Base-by-base conservation (phyloP, 2,329 filamentous ascomycete genomes). In the Diplocarpon rosae region DNA sequence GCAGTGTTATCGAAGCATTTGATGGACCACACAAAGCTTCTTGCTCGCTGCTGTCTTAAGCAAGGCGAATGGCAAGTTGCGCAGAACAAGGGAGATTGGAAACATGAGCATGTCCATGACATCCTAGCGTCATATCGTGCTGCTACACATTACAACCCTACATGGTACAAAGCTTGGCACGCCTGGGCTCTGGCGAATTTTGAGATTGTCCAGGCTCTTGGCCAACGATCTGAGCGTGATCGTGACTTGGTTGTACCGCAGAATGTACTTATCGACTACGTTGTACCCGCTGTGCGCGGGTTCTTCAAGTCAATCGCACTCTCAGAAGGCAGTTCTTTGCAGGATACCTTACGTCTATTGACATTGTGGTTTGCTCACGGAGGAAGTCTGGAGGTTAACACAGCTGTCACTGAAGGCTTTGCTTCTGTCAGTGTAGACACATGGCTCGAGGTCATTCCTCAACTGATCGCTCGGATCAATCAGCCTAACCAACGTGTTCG, bases 161-260 rank as follows among this genome's bases (percentile, higher is more conserved):
- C 83, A 49, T 98, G 90, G 78, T 98, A 98, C 69, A 99, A 98
- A 66, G 92, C 93, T 7, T 99, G 92, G 92, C 92, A 99, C 65
- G 85, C 92, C 0, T 99, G 92, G 90, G 93, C 92, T 10, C 67
- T 98, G 51, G 90, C 92, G 43, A 99, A 98, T 64, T 99, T 98
- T 58, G 90, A 99, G 65, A 92, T 98, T 46, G 89, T 96, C 31
- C 94, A 92, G 56, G 77, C 81, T 8, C 73, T 82, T 16, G 75
- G 79, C 45, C 46, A 52, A 46, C 50, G 52, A 27, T 45, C 50
- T 14, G 55, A 58, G 14, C 48, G 50, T 20, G 52, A 56, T 37
- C 52, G 49, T 15, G 58, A 54, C 47, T 35, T 48, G 27, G 33
- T 66, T 78, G 32, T 83, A 83, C 46, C 76, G 2, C 49, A 80